These are phyloP conservation scores for Symbiodinium pilosum DNA, from an alignment of 73 alveolate species.

Conservation along the genomic window DNA sequence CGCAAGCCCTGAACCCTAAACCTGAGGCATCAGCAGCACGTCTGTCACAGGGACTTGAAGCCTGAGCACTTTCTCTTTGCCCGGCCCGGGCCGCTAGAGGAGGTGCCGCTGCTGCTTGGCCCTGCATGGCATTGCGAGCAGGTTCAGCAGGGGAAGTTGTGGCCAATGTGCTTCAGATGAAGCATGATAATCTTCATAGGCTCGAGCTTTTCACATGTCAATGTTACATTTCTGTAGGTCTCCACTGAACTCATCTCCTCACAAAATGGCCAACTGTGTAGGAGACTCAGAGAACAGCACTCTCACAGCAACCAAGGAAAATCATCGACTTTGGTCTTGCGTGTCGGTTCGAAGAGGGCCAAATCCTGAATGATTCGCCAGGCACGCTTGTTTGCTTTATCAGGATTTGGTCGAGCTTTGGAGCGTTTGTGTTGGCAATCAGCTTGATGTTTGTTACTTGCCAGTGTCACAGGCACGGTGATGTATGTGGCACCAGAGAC, in stretches of 20 bases:
- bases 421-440: too few species aligned
- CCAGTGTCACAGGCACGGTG: slow-evolving; percentile 2
- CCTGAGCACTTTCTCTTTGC: slow-evolving; percentile 78
- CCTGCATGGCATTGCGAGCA: too few species aligned
- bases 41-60: slow-evolving; percentile 81
- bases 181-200: not conserved
- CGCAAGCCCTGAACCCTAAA: too few species aligned
- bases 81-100: slow-evolving; percentile 44
- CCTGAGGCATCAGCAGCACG: slow-evolving; percentile 63
- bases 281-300: too few species aligned
- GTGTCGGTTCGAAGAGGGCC: slow-evolving; percentile 56
- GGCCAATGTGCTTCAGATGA: not conserved
- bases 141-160: not conserved
- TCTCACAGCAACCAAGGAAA: slow-evolving; percentile 40
- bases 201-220: too few species aligned
- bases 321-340: slow-evolving; percentile 81
- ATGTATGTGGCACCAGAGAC: slow-evolving; percentile 82
- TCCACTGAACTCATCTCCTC: too few species aligned
- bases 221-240: too few species aligned
- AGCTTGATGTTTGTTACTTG: too few species aligned
- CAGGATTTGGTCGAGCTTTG: too few species aligned
- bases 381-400: not conserved
- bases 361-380: slow-evolving; percentile 36
- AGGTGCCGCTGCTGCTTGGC: slow-evolving; percentile 40
- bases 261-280: too few species aligned